A percentile compares a stretch with the other conserved stretches of the same genome.
Evolutionary conservation across 1,284 basidiomycete genomes (phyloP).

Genomic region (Polyporus tsugae): DNA sequence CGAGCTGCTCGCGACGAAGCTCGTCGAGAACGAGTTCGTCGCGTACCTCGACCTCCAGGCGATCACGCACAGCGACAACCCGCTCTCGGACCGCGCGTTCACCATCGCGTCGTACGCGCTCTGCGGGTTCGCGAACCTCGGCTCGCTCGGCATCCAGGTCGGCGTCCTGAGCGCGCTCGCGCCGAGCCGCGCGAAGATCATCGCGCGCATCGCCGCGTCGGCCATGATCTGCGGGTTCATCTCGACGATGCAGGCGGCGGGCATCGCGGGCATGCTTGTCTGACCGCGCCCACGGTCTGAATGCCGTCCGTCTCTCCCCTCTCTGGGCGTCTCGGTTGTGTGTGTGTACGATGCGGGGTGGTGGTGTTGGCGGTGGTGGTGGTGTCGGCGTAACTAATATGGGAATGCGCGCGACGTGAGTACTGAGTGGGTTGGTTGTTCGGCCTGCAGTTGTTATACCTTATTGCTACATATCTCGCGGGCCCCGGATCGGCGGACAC

Average conservation of each 20-base stretch:
- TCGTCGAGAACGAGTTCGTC: slow-evolving; percentile 89
- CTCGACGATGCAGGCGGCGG: slow-evolving; percentile 43
- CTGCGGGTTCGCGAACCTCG: slow-evolving; percentile 91
- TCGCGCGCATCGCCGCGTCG: slow-evolving; percentile 75
- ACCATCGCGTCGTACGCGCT: slow-evolving; percentile 86
- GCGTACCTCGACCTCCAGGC: slow-evolving; percentile 73
- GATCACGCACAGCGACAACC: slow-evolving; percentile 56
- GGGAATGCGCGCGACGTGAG: neutral
- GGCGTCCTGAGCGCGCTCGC: slow-evolving; percentile 88
- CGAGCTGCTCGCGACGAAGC: slow-evolving; percentile 86
- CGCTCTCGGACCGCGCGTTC: slow-evolving; percentile 76
- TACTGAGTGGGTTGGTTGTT: neutral
- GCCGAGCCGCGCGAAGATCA: slow-evolving; percentile 76
- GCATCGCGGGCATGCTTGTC: slow-evolving; percentile 20
- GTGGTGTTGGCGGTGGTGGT: neutral
- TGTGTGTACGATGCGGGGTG: neutral
- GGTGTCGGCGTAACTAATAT: neutral
- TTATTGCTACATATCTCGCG: slow-evolving; percentile 1
- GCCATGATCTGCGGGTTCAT: slow-evolving; percentile 87
- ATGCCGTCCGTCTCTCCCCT: neutral
- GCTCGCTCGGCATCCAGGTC: slow-evolving; percentile 89
- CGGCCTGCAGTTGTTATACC: neutral
- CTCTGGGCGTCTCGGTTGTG: neutral
- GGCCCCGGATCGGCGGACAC: neutral
- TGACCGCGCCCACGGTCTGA: neutral